Conservation (phyloP, 2,329 filamentous ascomycete species). For the Aspergillus fumigatiaffinis region DNA sequence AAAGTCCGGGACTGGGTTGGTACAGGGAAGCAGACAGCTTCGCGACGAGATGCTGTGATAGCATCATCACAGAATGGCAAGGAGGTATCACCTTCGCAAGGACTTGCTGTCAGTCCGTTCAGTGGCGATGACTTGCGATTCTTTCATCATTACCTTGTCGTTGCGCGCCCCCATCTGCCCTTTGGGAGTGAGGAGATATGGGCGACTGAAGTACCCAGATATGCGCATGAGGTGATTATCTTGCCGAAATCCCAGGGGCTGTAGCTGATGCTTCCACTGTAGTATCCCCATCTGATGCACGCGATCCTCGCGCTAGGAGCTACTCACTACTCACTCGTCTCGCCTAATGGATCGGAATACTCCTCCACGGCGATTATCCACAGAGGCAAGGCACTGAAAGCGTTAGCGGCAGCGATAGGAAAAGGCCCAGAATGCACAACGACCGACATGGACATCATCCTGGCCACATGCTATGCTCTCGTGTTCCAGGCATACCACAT, state of each 20-base stretch:
- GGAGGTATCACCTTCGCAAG: conserved; percentile 5
- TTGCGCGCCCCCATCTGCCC: conserved; percentile 6
- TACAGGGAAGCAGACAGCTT: not conserved
- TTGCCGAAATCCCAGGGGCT: not conserved
- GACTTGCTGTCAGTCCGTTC: conserved; percentile 28
- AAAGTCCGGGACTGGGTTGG: conserved; percentile 3
- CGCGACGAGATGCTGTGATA: not conserved
- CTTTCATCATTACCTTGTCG: conserved; percentile 8
- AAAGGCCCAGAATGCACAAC: conserved; percentile 13
- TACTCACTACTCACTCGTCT: conserved; percentile 52
- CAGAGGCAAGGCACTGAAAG: conserved; percentile 61
- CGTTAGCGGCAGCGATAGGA: conserved; percentile 54
- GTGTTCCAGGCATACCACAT: conserved; percentile 33
- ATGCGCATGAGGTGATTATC: conserved; percentile 3
- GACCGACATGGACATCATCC: conserved; percentile 25
- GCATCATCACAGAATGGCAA: conserved; percentile 8
- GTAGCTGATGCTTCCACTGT: conserved; percentile 8
- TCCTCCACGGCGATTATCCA: conserved; percentile 59
- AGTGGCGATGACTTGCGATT: conserved; percentile 20
- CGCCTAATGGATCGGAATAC: conserved; percentile 49
- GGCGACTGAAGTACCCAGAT: conserved; percentile 3
- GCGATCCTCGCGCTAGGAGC: conserved; percentile 65
- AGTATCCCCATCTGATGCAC: conserved; percentile 64
- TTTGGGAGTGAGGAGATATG: conserved; percentile 5
- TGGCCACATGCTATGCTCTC: conserved; percentile 32